These are phyloP conservation scores for Sanguinoderma infundibulare DNA, from an alignment of 1,284 basidiomycete genomes.

Conservation along the genomic window DNA sequence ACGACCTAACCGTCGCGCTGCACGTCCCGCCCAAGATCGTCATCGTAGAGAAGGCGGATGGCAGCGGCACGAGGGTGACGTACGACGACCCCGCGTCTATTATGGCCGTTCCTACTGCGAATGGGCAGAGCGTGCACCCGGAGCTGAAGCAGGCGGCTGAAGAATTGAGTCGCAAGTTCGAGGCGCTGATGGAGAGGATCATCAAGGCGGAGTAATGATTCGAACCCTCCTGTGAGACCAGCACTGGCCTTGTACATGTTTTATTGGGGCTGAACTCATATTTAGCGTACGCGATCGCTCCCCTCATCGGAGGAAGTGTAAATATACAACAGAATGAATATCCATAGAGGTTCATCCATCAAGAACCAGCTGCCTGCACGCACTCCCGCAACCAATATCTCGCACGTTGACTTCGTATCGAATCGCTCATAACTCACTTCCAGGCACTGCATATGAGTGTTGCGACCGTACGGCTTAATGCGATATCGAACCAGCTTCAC, in stretches of 20 bases:
- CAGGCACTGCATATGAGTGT: too few species aligned
- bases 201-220: neutral
- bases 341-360: too few species aligned
- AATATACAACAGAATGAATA: too few species aligned
- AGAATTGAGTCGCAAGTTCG: slow-evolving; percentile 50
- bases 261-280: neutral
- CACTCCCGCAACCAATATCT: too few species aligned
- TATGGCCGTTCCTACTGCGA: slow-evolving; percentile 32
- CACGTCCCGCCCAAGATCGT: slow-evolving; percentile 54
- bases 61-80: slow-evolving; percentile 45
- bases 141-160: slow-evolving; percentile 42
- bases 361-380: too few species aligned
- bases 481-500: too few species aligned
- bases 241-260: neutral
- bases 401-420: too few species aligned
- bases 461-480: too few species aligned
- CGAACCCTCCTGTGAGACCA: too few species aligned
- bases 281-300: too few species aligned
- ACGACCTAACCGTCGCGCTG: slow-evolving; percentile 47
- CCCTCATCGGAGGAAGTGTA: too few species aligned
- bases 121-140: slow-evolving; percentile 22
- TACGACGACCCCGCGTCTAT: slow-evolving; percentile 55
- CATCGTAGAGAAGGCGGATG: slow-evolving; percentile 45
- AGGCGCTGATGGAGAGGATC: slow-evolving; percentile 41
- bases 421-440: too few species aligned